Evolutionary conservation across 148 eudicot genomes (phyloP).

Genomic region (Persicaria maculosa): DNA sequence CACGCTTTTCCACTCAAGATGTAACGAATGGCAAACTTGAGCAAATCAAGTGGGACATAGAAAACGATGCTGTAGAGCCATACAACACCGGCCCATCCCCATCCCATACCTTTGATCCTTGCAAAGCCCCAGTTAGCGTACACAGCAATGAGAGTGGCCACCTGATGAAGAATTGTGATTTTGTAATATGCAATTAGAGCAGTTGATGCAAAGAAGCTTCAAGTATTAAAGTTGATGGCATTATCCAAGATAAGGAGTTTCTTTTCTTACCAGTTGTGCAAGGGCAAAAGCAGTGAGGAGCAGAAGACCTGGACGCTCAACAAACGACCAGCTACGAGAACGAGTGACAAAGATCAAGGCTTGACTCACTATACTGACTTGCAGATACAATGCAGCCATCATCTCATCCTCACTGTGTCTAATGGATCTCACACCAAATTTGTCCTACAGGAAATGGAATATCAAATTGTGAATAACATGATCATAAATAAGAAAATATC

Average conservation of each 20-base stretch:
- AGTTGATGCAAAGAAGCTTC: background rate
- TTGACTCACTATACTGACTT: conserved; percentile 94
- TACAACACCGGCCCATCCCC: conserved; percentile 99
- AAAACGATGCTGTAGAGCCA: conserved; percentile 80
- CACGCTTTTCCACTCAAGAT: conserved; percentile 95
- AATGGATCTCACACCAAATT: conserved; percentile 51
- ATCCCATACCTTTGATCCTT: conserved; percentile 76
- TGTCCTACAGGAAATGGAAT: conserved; percentile 32
- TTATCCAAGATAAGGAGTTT: background rate
- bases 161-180: conserved; percentile 23
- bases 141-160: conserved; percentile 87
- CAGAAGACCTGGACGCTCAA: conserved; percentile 82
- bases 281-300: conserved; percentile 56
- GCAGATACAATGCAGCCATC: conserved; percentile 92
- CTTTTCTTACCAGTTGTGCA: conserved; percentile 72
- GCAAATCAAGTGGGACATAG: conserved; percentile 73
- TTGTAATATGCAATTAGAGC: background rate
- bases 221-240: too few species aligned
- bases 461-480: background rate
- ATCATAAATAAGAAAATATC: background rate
- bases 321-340: conserved; percentile 80
- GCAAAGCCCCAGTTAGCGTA: conserved; percentile 88
- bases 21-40: conserved; percentile 79
- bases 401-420: conserved; percentile 33
- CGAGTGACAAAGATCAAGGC: conserved; percentile 92